Evolutionary conservation across 257 asterid genomes (phyloP).

Genomic region (Solanum appendiculatum): DNA sequence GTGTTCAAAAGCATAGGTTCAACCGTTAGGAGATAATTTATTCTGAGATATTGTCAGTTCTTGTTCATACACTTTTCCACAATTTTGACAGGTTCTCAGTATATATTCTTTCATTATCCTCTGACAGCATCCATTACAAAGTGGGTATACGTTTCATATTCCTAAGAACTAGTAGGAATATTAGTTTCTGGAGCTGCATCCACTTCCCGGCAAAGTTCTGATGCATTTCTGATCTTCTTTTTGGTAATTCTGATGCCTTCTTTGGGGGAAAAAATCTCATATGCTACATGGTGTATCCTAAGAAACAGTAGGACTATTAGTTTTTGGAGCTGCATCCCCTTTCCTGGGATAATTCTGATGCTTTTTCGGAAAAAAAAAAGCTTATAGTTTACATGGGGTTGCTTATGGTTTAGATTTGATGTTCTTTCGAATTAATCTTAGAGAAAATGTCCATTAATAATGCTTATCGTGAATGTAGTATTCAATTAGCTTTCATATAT

Average conservation of each 20-base stretch:
- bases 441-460: background rate
- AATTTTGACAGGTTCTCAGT: background rate
- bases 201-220: background rate
- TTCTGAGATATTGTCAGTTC: background rate
- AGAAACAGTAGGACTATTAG: background rate
- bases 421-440: background rate
- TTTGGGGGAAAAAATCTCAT: background rate
- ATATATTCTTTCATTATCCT: slow-evolving; percentile 3
- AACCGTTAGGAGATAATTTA: background rate
- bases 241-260: background rate
- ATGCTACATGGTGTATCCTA: background rate
- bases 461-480: background rate
- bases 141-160: background rate
- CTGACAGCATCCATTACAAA: background rate
- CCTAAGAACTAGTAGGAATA: background rate
- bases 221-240: background rate
- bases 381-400: background rate
- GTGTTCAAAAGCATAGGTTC: background rate
- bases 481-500: background rate
- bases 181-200: background rate
- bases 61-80: background rate
- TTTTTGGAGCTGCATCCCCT: background rate
- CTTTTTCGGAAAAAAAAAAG: background rate
- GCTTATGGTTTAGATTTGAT: background rate
- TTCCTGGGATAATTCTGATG: background rate